phyloP scores from a whole-genome alignment of 1,284 basidiomycete species.

The Sporisorium scitamineum region DNA sequence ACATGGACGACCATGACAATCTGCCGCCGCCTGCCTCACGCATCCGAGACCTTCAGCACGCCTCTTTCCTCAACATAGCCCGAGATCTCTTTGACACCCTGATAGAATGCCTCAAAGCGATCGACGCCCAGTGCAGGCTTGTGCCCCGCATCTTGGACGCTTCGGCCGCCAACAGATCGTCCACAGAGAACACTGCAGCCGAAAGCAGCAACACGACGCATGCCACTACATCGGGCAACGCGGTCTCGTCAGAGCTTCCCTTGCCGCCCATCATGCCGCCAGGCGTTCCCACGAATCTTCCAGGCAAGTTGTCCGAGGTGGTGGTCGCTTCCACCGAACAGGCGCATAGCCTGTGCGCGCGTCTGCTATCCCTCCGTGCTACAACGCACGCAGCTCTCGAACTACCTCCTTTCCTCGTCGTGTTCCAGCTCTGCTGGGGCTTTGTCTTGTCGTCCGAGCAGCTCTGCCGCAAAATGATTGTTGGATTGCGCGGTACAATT shows the following conservation, averaged over 20 bases:
- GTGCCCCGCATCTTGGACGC: conserved; percentile 76
- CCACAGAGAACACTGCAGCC: not conserved
- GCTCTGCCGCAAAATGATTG: conserved; percentile 88
- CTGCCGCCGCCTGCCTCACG: conserved; percentile 30
- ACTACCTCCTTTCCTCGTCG: conserved; percentile 79
- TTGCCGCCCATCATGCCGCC: conserved; percentile 43
- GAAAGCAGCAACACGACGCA: not conserved
- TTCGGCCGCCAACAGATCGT: conserved; percentile 16
- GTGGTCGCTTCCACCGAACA: conserved; percentile 84
- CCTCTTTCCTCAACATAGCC: conserved; percentile 77
- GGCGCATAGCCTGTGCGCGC: conserved; percentile 83
- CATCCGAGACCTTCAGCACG: conserved; percentile 78
- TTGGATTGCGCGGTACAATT: conserved; percentile 76
- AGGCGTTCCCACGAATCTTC: conserved; percentile 70
- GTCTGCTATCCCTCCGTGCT: conserved; percentile 78
- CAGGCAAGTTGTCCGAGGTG: conserved; percentile 75
- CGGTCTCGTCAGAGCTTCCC: not conserved
- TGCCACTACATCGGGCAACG: not conserved
- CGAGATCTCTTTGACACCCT: conserved; percentile 77
- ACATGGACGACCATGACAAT: conserved; percentile 29
- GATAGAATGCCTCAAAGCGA: conserved; percentile 78
- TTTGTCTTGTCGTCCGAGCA: conserved; percentile 90
- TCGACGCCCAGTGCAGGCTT: conserved; percentile 77
- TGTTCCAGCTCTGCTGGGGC: conserved; percentile 87
- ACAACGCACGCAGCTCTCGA: conserved; percentile 79